Base-by-base conservation (phyloP, 164 flowering plant genomes). In the Dillenia suffruticosa region DNA sequence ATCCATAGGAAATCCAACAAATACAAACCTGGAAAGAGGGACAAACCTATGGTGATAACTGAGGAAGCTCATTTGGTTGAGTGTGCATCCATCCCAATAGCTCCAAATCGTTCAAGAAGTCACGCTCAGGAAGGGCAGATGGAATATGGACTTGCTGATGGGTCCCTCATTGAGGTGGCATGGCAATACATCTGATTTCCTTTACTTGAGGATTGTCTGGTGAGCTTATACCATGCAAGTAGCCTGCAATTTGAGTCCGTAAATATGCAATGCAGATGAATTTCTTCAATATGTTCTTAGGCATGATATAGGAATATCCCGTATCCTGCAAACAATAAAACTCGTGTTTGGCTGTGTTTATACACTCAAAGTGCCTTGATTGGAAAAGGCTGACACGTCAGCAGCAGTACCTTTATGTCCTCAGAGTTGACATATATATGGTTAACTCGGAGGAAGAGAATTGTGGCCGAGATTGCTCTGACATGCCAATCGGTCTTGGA, bases 61-160 rank as follows among this genome's bases (percentile, higher is more conserved):
- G 99, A 57, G 99, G 98, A 72, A 92, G 98, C 75, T 95, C 99
- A 72, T 92, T 95, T 43, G 99, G 98, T 59, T 95, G 98, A 3
- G 99, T 90, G 72, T 95, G 99, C 97, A 95, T 85, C 99, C 99
- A 95, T 62, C 99, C 99, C 78, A 95, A 56, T 17, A 98, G 99
- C 81, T 95, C 98, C 68, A 95, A 82, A 71, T 95, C 99, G 66
- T 77, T 90, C 49, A 95, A 68, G 74, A 95, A 95, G 57, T 95
- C 98, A 68, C 92, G 99, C 66, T 92, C 97, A 9, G 99, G 99
- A 59, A 95, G 90, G 40, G 81, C 84, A 7, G 84, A 84, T 17
- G 99, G 99, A 14, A 95, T 93, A 80, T 88, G 82, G 60, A 92
- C 99, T 64, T 92, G 93, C 76, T 95, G 99, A 75, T 92, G 99